These are phyloP conservation scores for Coniferiporia sulphurascens DNA, from an alignment of 1,284 basidiomycete species.

Conservation along the genomic window DNA sequence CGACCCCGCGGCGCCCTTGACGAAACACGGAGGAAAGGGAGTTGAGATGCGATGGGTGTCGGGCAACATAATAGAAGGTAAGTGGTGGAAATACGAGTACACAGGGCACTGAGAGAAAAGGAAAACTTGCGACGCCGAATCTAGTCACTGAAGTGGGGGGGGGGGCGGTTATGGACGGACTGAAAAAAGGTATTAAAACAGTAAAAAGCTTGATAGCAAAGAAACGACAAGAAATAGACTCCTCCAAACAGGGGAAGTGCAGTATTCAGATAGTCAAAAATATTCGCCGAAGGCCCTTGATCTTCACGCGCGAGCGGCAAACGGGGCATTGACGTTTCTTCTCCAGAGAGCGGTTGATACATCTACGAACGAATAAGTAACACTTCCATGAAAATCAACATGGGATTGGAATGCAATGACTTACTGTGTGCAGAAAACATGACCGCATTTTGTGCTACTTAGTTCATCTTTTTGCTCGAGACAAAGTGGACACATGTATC, in stretches of 20 bases:
- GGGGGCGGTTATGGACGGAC: too few species aligned
- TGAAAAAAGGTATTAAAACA: too few species aligned
- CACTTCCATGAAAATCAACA: neutral
- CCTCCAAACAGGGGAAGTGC: neutral
- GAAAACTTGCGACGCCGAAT: too few species aligned
- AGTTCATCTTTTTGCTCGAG: conserved; percentile 10
- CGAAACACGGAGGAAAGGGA: too few species aligned
- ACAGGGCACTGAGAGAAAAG: too few species aligned
- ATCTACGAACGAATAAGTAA: neutral
- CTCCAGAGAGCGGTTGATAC: conserved; percentile 4
- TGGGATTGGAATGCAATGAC: neutral
- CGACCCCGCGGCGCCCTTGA: too few species aligned
- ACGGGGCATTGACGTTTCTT: conserved; percentile 11
- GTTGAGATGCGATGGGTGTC: too few species aligned
- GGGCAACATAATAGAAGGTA: too few species aligned
- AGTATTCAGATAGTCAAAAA: conserved; percentile 4
- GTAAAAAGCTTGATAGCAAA: neutral
- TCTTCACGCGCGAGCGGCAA: conserved; percentile 4
- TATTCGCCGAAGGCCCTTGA: conserved; percentile 10
- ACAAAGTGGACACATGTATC: conserved; percentile 12
- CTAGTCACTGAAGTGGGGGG: too few species aligned
- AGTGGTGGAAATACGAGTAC: too few species aligned
- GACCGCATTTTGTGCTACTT: conserved; percentile 8
- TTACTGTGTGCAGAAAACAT: conserved; percentile 15
- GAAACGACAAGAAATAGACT: too few species aligned